phyloP scores from a whole-genome alignment of 176 grass and related monocot genomes.

The Carex parvula region DNA sequence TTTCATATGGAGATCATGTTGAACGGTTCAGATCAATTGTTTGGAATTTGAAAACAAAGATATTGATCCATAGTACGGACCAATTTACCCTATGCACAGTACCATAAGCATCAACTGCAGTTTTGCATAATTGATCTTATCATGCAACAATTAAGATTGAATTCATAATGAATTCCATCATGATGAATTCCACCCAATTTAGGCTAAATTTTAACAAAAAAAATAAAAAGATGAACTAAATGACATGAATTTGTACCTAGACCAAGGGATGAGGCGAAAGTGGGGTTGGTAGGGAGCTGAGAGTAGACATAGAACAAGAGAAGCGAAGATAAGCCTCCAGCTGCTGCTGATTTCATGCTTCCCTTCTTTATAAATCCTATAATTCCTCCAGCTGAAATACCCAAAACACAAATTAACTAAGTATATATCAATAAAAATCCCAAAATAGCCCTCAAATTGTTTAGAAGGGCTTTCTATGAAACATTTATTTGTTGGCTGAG shows the following conservation, averaged over 20 bases:
- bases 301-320: slow-evolving; percentile 60
- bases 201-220: slow-evolving; percentile 4
- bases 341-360: slow-evolving; percentile 70
- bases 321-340: slow-evolving; percentile 62
- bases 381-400: slow-evolving; percentile 45
- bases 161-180: background rate
- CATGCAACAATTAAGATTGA: background rate
- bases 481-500: background rate
- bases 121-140: background rate
- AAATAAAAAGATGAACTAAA: background rate
- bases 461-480: background rate
- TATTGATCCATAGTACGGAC: no score
- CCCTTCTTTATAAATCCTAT: slow-evolving; percentile 81
- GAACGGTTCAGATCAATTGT: no score
- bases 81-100: no score
- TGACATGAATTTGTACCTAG: slow-evolving; percentile 37
- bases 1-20: no score
- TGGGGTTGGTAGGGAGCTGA: slow-evolving; percentile 61
- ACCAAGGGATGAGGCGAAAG: slow-evolving; percentile 58
- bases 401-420: slow-evolving; percentile 2
- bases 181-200: slow-evolving; percentile 1
- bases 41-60: no score
- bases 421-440: background rate
- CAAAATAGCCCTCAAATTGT: background rate
- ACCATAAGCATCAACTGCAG: background rate